Evolutionary conservation across 2,329 filamentous ascomycete genomes (phyloP).

Genomic region (Ceratocystis cacaofunesta): DNA sequence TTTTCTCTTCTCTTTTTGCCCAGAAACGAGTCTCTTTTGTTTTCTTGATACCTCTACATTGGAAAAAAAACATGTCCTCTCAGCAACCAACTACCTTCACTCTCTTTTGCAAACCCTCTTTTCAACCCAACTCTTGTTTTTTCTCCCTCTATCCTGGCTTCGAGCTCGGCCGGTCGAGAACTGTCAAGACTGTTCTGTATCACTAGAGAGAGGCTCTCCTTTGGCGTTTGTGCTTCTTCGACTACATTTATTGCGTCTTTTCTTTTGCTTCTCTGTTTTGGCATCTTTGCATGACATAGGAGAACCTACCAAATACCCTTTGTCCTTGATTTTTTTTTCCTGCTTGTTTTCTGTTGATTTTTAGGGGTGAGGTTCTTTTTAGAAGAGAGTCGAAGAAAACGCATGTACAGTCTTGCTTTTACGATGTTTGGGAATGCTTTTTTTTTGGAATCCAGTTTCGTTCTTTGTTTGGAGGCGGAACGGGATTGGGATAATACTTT

Average conservation of each 20-base stretch:
- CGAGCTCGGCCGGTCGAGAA: not conserved
- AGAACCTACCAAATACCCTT: not conserved
- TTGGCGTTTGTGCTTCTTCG: constrained; percentile 10
- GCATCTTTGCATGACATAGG: not conserved
- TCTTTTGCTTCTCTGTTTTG: constrained; percentile 5
- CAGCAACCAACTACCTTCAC: constrained; percentile 13
- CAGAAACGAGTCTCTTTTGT: constrained; percentile 8
- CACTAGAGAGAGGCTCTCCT: constrained; percentile 14
- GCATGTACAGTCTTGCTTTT: constrained; percentile 17
- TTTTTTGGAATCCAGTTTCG: not conserved
- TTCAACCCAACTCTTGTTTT: not conserved
- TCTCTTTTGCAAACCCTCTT: constrained; percentile 13
- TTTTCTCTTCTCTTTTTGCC: not conserved
- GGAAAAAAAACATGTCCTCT: constrained; percentile 4
- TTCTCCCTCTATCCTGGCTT: not conserved
- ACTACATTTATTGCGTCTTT: constrained; percentile 2
- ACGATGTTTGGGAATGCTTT: constrained; percentile 7
- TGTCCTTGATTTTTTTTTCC: not conserved
- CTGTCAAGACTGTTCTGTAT: not conserved
- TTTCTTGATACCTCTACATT: not conserved
- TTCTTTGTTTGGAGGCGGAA: not conserved
- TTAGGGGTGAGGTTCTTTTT: constrained; percentile 1
- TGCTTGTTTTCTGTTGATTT: constrained; percentile 1
- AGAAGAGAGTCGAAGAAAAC: constrained; percentile 7
- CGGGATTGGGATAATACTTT: not conserved